phyloP scores from a whole-genome alignment of 768 basidiomycete species.

The Dendrothele bispora region DNA sequence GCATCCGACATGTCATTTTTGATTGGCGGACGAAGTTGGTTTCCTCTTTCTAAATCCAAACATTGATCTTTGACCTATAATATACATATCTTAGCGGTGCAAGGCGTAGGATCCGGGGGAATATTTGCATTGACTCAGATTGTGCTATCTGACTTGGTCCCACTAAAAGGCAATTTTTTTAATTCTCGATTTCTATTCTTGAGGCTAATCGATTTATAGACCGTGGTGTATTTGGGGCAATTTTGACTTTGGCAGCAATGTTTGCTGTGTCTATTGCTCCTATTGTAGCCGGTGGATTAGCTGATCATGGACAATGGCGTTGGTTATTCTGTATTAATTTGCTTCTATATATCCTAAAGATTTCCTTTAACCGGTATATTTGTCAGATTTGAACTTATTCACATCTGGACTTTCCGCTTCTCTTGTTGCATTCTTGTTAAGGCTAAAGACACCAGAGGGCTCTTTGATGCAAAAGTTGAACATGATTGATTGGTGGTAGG shows the following conservation, averaged over 20 bases:
- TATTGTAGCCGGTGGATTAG: slow-evolving; percentile 32
- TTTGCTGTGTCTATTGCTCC: slow-evolving; percentile 32
- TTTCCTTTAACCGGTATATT: too few species aligned
- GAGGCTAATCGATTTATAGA: slow-evolving; percentile 11
- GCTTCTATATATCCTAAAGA: too few species aligned
- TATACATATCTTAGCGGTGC: not conserved
- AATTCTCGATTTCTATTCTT: slow-evolving; percentile 28
- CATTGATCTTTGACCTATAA: not conserved
- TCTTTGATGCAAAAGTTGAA: slow-evolving; percentile 28
- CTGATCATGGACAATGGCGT: slow-evolving; percentile 32
- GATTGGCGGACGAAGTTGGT: slow-evolving; percentile 23
- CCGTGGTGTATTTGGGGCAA: not conserved
- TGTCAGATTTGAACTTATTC: too few species aligned
- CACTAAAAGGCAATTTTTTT: slow-evolving; percentile 30
- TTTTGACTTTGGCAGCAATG: slow-evolving; percentile 28
- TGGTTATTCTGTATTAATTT: slow-evolving; percentile 46
- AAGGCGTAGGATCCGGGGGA: slow-evolving; percentile 5
- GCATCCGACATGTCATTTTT: slow-evolving; percentile 25
- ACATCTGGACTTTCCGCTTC: slow-evolving; percentile 25
- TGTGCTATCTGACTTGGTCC: slow-evolving; percentile 31
- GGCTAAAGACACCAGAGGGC: slow-evolving; percentile 33
- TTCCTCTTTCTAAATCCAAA: not conserved
- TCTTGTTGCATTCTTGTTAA: slow-evolving; percentile 28
- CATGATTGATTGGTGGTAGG: slow-evolving; percentile 39
- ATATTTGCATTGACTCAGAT: slow-evolving; percentile 25